phyloP scores from a whole-genome alignment of 306 rosid species.

The Mimosa bimucronata region DNA sequence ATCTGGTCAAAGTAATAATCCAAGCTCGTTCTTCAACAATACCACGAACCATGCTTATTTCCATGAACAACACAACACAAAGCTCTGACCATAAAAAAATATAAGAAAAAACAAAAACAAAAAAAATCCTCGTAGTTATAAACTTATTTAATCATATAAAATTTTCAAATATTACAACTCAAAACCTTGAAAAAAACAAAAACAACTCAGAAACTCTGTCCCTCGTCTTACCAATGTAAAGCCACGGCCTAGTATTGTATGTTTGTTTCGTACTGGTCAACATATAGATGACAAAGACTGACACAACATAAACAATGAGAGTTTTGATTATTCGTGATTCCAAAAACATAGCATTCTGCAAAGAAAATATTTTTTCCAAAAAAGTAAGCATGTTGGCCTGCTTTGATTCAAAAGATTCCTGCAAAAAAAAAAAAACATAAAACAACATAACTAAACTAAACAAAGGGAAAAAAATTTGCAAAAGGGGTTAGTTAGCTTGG shows the following conservation, averaged over 20 bases:
- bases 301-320: conserved; percentile 58
- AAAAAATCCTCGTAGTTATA: background rate
- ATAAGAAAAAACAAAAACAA: background rate
- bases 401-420: conserved; percentile 84
- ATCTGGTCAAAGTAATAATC: conserved; percentile 51
- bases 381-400: conserved; percentile 80
- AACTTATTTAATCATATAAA: background rate
- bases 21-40: conserved; percentile 63
- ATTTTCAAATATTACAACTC: background rate
- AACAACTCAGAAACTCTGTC: background rate
- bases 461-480: too few species aligned
- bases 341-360: conserved; percentile 79
- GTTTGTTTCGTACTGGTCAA: conserved; percentile 88
- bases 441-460: background rate
- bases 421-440: conserved; percentile 24
- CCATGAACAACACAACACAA: conserved; percentile 55
- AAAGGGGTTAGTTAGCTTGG: too few species aligned
- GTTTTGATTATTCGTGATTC: conserved; percentile 79
- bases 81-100: conserved; percentile 46
- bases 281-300: conserved; percentile 71
- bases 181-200: too few species aligned
- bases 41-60: conserved; percentile 56
- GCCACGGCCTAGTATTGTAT: conserved; percentile 67
- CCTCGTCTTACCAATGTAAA: conserved; percentile 65
- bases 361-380: conserved; percentile 67